Base-by-base conservation (phyloP, 2,329 filamentous ascomycete species). In the Penicillium sp. region DNA sequence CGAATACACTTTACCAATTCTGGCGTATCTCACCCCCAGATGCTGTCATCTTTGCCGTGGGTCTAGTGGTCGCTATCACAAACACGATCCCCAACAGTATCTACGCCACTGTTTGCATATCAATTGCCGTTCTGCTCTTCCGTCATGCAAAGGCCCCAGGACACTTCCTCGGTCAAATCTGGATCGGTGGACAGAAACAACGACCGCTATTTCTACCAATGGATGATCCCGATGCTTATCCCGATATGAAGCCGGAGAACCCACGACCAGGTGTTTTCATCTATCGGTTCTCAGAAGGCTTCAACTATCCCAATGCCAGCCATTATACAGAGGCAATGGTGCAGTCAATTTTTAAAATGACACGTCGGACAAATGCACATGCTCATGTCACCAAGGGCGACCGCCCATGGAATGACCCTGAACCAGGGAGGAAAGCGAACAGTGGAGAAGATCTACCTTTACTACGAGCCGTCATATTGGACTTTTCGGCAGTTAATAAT, bases 231-330 rank as follows among this genome's bases (percentile, higher is more conserved):
- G 90, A 95, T 64, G 89, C 87, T 1, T 95, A 95, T 67, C 89
- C 90, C 0, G 77, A 83, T 23, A 78, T 95, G 41, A 79, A 84
- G n/a, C 75, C 93, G 13, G 77, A 87, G 49, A 81, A 80, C 39
- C 89, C 91, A 0, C 88, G 92, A 60, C 90, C 90, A 1, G 92
- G 92, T 29, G 78, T 96, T 54, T 95, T 95, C 71, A 93, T 96
- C 62, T 96, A 93, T 73, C 83, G 90, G 39, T 95, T 95, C 68
- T 83, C 86, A 0, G 90, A 95, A 71, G 88, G 89, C 28, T 95
- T 95, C 77, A 93, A 91, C 72, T 96, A 95, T 63, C 88, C 90
- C 49, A 96, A 95, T 59, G 89, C 89, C 10, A 87, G 87, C 61
- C 84, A 88, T 65, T 89, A 92, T 52, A 80, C 95, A 47, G 89